These are phyloP conservation scores for Hypoxylon sp. DNA, from an alignment of 2,329 filamentous ascomycete genomes.

Conservation along the genomic window DNA sequence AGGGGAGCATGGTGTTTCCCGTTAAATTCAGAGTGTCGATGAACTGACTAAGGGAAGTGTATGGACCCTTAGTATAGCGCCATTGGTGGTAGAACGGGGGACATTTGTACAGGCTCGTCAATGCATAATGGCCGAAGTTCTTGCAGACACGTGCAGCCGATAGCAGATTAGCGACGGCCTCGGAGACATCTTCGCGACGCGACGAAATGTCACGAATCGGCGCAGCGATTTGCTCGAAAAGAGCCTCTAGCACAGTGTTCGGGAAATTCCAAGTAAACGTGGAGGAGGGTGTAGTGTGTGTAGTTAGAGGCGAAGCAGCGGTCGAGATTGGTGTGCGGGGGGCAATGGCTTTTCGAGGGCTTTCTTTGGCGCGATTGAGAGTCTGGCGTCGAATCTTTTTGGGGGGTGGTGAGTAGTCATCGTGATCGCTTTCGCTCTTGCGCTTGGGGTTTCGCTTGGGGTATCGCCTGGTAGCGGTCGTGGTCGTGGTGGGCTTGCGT, in stretches of 20 bases:
- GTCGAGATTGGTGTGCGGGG: slow-evolving; percentile 26
- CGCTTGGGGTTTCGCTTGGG: slow-evolving; percentile 36
- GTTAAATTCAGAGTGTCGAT: slow-evolving; percentile 58
- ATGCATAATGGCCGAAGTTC: slow-evolving; percentile 78
- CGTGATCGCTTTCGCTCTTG: slow-evolving; percentile 32
- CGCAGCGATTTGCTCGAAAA: slow-evolving; percentile 77
- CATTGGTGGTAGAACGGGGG: slow-evolving; percentile 70
- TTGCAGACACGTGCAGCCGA: slow-evolving; percentile 74
- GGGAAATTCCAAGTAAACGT: slow-evolving; percentile 63
- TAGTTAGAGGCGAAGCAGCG: slow-evolving; percentile 12
- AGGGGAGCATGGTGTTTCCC: slow-evolving; percentile 69
- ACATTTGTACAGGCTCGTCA: slow-evolving; percentile 78
- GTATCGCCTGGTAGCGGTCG: neutral
- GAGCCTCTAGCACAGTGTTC: slow-evolving; percentile 77
- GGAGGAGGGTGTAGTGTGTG: slow-evolving; percentile 64
- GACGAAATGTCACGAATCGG: slow-evolving; percentile 64
- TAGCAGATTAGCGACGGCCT: slow-evolving; percentile 66
- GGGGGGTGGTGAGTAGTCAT: slow-evolving; percentile 17
- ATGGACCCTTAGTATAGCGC: slow-evolving; percentile 58
- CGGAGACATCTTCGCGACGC: slow-evolving; percentile 60
- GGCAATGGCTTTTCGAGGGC: neutral
- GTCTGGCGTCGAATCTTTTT: slow-evolving; percentile 27
- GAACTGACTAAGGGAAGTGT: slow-evolving; percentile 66
- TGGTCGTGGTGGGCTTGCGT: slow-evolving; percentile 12
- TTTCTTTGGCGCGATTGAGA: slow-evolving; percentile 1